Evolutionary conservation across 805 yeast species (phyloP), one percentile per base, ranked within the genome.

Genomic region (Myxozyma sirexii): DNA sequence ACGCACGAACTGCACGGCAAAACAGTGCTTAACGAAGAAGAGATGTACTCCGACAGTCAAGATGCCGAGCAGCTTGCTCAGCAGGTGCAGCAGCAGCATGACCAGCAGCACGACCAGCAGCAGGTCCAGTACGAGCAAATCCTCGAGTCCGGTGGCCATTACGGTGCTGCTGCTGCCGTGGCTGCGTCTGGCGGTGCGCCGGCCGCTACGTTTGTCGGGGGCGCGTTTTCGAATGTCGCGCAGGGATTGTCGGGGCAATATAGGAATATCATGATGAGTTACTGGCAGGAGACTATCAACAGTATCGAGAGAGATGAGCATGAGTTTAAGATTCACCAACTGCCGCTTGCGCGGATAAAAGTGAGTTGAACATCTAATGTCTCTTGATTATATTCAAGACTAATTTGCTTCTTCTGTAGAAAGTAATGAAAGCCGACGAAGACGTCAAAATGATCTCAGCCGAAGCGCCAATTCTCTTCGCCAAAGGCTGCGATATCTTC

Each of bases 391-490:
- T 6, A 3, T 1, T 15, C 17, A 27, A 24, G 19, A 47, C 57
- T 46, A 56, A 48, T 46, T 12, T 12, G 17, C 4, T n/a, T 23
- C 13, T 31, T 21, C 13, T 21, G 48, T 24, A 62, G 65, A 65
- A 65, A 56, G 68, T 65, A 13, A 65, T 65, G 68, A 65, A 65
- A 53, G 63, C 68, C 5, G 68, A 65, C 35, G 68, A 65, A 29
- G 97, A 93, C 65, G 98, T 94, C 41, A 83, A 91, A 65, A 94
- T 94, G 99, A 94, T 94, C 58, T 85, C 94, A 64, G 98, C 99
- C 1, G 99, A 94, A 76, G 98, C 98, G 0, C 99, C 99, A 1
- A 91, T 94, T 35, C 75, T 94, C 61, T 94, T 94, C 77, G 98
- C 99, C 48, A 94, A 94, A 74, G 98, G 98, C 0, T 94, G 99